Conservation (phyloP, 2,329 filamentous ascomycete genomes). For the Botrytis deweyae region DNA sequence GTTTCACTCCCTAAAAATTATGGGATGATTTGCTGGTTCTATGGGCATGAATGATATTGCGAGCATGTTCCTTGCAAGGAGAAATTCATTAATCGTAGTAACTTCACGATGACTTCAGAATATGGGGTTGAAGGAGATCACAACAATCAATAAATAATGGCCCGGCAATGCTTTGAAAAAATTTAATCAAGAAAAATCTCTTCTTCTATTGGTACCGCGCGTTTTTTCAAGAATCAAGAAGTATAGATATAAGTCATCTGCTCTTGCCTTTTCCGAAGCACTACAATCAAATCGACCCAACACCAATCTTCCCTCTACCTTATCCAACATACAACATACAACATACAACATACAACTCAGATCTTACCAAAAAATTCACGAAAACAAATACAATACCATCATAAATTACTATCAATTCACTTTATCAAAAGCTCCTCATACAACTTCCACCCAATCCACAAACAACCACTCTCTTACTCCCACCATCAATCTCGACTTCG, state of each 20-base stretch:
- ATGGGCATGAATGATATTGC: conserved; percentile 15
- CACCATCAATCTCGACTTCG: neutral
- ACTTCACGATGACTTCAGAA: conserved; percentile 9
- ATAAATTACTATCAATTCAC: conserved; percentile 10
- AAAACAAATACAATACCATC: neutral
- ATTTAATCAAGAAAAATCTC: neutral
- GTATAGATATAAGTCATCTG: conserved; percentile 8
- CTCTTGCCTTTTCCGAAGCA: neutral
- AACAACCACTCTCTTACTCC: neutral
- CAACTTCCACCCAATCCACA: neutral
- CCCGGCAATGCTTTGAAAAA: conserved; percentile 1
- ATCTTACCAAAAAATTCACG: neutral
- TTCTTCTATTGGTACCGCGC: neutral
- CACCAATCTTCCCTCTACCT: neutral
- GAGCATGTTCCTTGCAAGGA: conserved; percentile 4
- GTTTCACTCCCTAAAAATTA: neutral
- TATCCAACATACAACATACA: neutral
- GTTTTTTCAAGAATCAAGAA: neutral
- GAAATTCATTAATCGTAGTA: neutral
- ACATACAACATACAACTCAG: neutral
- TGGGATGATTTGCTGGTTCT: neutral
- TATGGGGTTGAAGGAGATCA: conserved; percentile 3
- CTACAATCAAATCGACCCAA: neutral
- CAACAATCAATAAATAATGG: conserved; percentile 13
- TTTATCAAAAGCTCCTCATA: neutral